Percentiles rank a stretch among this genome's conserved stretches.
Evolutionary conservation across 306 rosid genomes (phyloP).

Genomic region (Arachis hypogaea): DNA sequence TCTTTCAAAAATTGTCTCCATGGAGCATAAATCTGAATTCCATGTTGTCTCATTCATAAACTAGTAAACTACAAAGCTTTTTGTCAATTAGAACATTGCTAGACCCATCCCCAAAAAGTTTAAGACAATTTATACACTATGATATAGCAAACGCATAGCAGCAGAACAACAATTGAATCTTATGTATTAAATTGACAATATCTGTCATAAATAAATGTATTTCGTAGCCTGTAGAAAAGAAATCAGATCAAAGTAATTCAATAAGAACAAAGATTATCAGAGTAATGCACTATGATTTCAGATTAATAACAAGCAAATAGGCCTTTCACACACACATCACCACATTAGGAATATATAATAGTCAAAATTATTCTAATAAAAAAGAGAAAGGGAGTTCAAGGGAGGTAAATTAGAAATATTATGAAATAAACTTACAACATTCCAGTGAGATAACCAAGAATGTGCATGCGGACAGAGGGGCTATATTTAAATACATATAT

Average conservation of each 20-base stretch:
- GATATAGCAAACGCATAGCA: constrained; percentile 8
- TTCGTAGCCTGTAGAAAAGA: constrained; percentile 2
- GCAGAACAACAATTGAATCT: not conserved
- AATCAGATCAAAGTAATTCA: constrained; percentile 5
- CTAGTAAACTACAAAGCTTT: not conserved
- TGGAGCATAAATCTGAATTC: not conserved
- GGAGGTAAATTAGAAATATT: constrained; percentile 19
- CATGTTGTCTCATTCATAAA: not conserved
- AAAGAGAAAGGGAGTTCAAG: constrained; percentile 2
- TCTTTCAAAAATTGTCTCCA: not conserved
- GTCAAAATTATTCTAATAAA: not conserved
- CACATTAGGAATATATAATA: not conserved
- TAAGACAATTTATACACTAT: constrained; percentile 7
- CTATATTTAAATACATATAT: constrained; percentile 72
- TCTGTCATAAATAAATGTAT: constrained; percentile 1
- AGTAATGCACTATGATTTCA: not conserved
- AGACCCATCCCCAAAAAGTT: constrained; percentile 18
- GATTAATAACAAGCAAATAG: not conserved
- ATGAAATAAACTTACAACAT: constrained; percentile 62
- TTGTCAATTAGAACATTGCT: not conserved
- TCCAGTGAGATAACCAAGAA: constrained; percentile 82
- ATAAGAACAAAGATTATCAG: not conserved
- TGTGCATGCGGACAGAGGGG: constrained; percentile 83
- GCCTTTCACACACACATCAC: too few species aligned
- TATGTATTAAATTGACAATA: not conserved